Evolutionary conservation across 1,139 yeast species (phyloP), one percentile per base, ranked within the genome.

Genomic region (Taiozyma sp.): DNA sequence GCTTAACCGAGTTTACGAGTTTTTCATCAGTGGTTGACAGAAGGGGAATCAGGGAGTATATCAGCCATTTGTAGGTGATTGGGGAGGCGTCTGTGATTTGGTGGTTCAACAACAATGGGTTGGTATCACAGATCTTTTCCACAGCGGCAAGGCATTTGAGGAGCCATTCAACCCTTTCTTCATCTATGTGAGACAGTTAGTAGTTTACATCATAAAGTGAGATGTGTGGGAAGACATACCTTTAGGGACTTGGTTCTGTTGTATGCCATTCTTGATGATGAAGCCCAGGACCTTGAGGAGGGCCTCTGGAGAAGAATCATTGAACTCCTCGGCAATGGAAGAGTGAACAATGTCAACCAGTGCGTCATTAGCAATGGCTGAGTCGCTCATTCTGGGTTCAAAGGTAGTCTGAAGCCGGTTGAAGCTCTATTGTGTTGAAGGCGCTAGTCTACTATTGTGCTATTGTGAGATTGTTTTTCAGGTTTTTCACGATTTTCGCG

Each of bases 71-170:
- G 49, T 57, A 62, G 2, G 55, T 46, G 8, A 47, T 44, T 0
- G 40, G 27, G 2, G 48, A 48, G 2, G 48, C 32, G 1, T 48
- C 57, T 22, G 43, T 41, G 3, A 49, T 48, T 5, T 40, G 48
- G 8, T 51, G 54, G 43, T 59, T 61, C 16, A 62, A 47, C 7
- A 61, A 38, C 13, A 55, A 38, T 1, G 64, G 64, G 4, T 51
- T 48, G 43, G 45, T 51, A 14, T 57, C 60, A 38, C 60, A 51
- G 7, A 61, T 55, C 19, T 57, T 46, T 28, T 60, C 63, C 7
- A 61, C 44, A 10, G 64, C 63, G 7, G 50, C 27, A 4, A 62
- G 48, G 30, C 60, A 60, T 24, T 49, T 54, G n/a, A 36, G 24
- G 4, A 55, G 36, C 64, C 64, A 62, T 8, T 41, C 44, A 1